These are phyloP conservation scores for Boletus speciosus DNA, from an alignment of 768 basidiomycete species.

Conservation along the genomic window DNA sequence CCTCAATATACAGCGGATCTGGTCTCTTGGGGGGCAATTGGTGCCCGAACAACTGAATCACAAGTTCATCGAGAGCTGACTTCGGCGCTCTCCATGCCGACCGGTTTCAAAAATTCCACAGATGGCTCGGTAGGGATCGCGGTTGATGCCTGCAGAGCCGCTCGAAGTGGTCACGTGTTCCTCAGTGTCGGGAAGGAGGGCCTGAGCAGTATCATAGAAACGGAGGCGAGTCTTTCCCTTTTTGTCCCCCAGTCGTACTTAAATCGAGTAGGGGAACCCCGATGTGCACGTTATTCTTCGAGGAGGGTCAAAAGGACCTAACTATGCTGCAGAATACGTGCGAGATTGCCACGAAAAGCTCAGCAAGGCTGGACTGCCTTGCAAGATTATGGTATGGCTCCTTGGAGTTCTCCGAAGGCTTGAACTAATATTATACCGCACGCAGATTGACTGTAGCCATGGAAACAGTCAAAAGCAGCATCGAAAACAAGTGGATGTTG, in stretches of 20 bases:
- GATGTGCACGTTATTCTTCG: constrained; percentile 94
- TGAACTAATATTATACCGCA: not conserved
- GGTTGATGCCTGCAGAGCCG: constrained; percentile 92
- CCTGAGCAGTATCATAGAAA: constrained; percentile 91
- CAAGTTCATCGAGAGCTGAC: constrained; percentile 90
- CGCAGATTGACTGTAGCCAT: constrained; percentile 92
- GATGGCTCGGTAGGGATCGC: constrained; percentile 91
- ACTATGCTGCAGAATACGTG: constrained; percentile 79
- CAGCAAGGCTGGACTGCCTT: constrained; percentile 69
- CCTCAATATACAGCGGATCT: constrained; percentile 93
- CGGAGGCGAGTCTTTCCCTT: constrained; percentile 50
- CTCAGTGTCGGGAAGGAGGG: constrained; percentile 97
- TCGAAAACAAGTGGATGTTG: constrained; percentile 82
- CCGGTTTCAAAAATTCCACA: constrained; percentile 98
- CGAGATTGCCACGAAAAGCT: constrained; percentile 72
- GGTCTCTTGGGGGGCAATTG: constrained; percentile 95
- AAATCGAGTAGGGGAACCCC: constrained; percentile 65
- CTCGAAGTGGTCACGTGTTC: constrained; percentile 89
- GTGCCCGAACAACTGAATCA: constrained; percentile 87
- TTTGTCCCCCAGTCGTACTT: not conserved
- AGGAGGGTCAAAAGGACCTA: constrained; percentile 86
- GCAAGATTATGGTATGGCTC: constrained; percentile 78
- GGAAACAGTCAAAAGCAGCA: constrained; percentile 95
- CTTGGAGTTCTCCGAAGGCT: not conserved
- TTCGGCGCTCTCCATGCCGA: constrained; percentile 88